phyloP scores from a whole-genome alignment of 768 basidiomycete species.

The Termitomyces eurrhizus region DNA sequence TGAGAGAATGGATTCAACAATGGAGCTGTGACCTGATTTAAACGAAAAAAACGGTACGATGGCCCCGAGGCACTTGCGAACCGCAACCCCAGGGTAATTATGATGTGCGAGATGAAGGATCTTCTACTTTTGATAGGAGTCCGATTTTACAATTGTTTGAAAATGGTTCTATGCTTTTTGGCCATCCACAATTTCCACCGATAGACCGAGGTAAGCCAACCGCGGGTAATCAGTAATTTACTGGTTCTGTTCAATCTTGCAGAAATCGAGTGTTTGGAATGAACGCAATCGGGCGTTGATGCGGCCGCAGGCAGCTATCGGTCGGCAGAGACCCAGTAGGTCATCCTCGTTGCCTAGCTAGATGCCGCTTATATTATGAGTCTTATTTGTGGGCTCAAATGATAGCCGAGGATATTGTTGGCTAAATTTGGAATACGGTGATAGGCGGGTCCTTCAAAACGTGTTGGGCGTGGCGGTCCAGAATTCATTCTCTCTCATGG shows the following conservation, averaged over 20 bases:
- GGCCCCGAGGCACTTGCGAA: not conserved
- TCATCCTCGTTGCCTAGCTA: not conserved
- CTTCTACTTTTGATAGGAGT: too few relatives aligned
- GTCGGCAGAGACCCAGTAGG: too few relatives aligned
- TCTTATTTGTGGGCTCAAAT: too few relatives aligned
- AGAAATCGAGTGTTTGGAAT: not conserved
- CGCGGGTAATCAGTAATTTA: not conserved
- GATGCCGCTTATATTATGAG: too few relatives aligned
- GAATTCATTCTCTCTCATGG: not conserved
- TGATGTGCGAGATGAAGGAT: not conserved
- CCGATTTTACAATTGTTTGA: not conserved
- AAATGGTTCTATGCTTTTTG: not conserved
- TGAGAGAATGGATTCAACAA: not conserved
- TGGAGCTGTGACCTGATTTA: not conserved
- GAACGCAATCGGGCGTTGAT: not conserved
- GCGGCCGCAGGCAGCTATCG: not conserved
- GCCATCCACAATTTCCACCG: not conserved
- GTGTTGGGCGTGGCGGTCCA: not conserved
- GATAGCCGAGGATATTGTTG: not conserved
- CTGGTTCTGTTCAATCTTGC: not conserved
- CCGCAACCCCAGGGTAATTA: too few relatives aligned
- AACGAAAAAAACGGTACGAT: not conserved
- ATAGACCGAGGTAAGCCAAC: not conserved
- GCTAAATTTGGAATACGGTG: not conserved
- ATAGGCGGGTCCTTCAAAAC: not conserved